Base-by-base conservation (phyloP, 2,329 filamentous ascomycete species). In the Chaetothyriales sp. region DNA sequence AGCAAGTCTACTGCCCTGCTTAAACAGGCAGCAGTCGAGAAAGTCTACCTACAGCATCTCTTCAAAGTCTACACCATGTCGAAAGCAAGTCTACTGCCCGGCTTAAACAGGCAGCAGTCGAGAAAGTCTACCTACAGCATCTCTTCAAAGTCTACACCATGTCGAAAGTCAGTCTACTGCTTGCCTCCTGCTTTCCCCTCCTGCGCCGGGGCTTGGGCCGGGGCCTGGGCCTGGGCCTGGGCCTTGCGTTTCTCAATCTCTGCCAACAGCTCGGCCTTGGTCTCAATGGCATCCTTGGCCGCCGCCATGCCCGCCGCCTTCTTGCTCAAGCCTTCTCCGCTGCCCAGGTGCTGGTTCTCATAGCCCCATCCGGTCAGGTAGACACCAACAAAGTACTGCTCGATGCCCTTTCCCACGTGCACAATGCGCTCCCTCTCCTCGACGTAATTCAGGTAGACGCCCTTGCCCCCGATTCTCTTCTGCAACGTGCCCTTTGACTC, bases 401-500 rank as follows among this genome's bases (percentile, higher is more conserved):
- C 65, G 8, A 63, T 65, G 9, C 70, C 69, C 43, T 60, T 57
- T 25, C 65, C 65, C 43, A 63, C 62, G 44, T 64, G 58, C 22
- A 63, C 55, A 19, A 67, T 44, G 9, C 64, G 61, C 2, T 64
- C 61, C 28, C 61, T 64, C 51, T 73, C 71, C 43, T 72, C 67
- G n/a, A 67, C 69, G 62, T 88, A 89, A 13, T 73, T 70, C 13
- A 89, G 66, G 51, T 69, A 76, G 44, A 84, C 70, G 1, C 78
- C 80, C 46, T 71, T 78, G 1, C 72, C 73, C 49, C 76, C 73
- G 7, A 89, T 72, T 25, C 68, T 62, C 46, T 70, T 71, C 8
- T 70, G 68, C 4, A 85, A 66, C 28, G 68, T 60, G 7, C 77
- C 73, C 63, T 85, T 85, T 0, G 75, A 65, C 49, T 69, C 67